Conservation (phyloP, 2,329 filamentous ascomycete genomes). For the Cladophialophora yegresii region DNA sequence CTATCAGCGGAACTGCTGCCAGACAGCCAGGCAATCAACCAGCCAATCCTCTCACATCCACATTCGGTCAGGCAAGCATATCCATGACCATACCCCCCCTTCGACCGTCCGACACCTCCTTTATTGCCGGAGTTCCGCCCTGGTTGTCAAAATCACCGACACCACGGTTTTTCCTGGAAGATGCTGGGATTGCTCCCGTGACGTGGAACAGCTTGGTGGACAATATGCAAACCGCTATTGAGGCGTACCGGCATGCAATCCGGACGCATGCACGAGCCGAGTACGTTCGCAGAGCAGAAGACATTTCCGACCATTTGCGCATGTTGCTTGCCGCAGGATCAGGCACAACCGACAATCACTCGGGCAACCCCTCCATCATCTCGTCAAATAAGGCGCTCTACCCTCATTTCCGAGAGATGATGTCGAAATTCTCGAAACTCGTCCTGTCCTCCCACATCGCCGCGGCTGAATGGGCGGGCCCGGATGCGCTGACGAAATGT, state of each 20-base stretch:
- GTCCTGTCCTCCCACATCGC: slow-evolving; percentile 98
- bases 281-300: slow-evolving; percentile 91
- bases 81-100: slow-evolving; percentile 46
- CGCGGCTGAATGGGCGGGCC: slow-evolving; percentile 90
- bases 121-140: slow-evolving; percentile 53
- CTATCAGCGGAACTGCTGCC: slow-evolving; percentile 50
- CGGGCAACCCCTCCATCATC: slow-evolving; percentile 98
- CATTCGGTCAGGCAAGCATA: slow-evolving; percentile 22
- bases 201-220: slow-evolving; percentile 89
- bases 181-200: slow-evolving; percentile 74
- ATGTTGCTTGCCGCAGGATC: slow-evolving; percentile 93
- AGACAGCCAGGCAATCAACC: slow-evolving; percentile 20
- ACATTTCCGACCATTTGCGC: slow-evolving; percentile 94
- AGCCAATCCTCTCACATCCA: slow-evolving; percentile 12
- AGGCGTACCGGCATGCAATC: slow-evolving; percentile 87
- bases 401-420: slow-evolving; percentile 97
- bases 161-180: slow-evolving; percentile 85
- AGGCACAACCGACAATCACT: slow-evolving; percentile 97
- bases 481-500: slow-evolving; percentile 92
- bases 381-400: slow-evolving; percentile 97
- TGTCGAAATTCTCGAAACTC: slow-evolving; percentile 99
- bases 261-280: slow-evolving; percentile 79
- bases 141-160: slow-evolving; percentile 55
- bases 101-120: slow-evolving; percentile 57
- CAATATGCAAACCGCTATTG: slow-evolving; percentile 89